Evolutionary conservation across 225 moss, liverwort and hornwort species (phyloP), one percentile per base, ranked within the genome.

Genomic region (Pseudisothecium myosuroides): DNA sequence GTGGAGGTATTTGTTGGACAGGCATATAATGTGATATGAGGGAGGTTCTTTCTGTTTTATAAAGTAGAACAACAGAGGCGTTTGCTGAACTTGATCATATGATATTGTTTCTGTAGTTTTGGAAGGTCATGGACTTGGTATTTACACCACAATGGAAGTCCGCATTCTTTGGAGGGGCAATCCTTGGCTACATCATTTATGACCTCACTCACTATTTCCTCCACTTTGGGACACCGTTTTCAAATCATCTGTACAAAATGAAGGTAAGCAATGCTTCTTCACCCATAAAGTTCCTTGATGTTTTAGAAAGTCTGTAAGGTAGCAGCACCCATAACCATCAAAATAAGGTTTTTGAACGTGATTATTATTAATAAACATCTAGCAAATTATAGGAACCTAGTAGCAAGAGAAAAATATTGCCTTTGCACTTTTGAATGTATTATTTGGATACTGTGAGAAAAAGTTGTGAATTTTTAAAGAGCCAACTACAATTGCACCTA

Each of bases 121-220:
- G 96, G 96, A 92, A 90, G 69, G 28, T 91, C 54, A 39, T 94
- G 47, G 91, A 83, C 71, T 81, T 88, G 55, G 68, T 91, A 32
- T 28, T 92, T 27, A 90, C 96, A 8, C 78, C 89, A 29, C 59
- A 59, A 29, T 86, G 93, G 85, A 92, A 75, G 61, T 71, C 93
- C 1, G 92, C 98, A 18, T 89, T 97, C 55, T 96, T 89, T 86
- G 97, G 98, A 65, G 98, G 98, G 80, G 86, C 65, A 45, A n/a
- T 97, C 59, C 82, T 98, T 50, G 98, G 98, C 31, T 98, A 97
- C 87, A 96, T 97, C 41, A 61, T 91, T 52, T 97, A 96, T 74
- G 98, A 98, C 87, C 92, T 97, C 74, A 94, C 92, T 26, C 98
- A 98, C 83, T 97, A 96, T 85, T 95, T 93, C 88, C 94, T 97